phyloP scores from a whole-genome alignment of 192 early-diverging fungal genomes.

The Entrophospora sp. region DNA sequence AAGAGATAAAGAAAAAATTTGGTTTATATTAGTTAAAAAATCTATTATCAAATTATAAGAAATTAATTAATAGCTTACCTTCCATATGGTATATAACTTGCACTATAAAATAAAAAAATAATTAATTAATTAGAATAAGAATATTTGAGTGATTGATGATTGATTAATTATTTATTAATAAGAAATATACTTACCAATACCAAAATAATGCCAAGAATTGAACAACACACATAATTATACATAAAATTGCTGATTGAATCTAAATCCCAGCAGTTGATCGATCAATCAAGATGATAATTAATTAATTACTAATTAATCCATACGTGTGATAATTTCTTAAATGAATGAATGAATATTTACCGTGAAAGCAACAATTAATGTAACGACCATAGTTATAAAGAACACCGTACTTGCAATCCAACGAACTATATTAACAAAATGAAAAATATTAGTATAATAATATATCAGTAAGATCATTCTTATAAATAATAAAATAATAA shows the following conservation, averaged over 20 bases:
- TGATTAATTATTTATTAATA: neutral
- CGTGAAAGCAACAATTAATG: slow-evolving; percentile 67
- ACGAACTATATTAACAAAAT: slow-evolving; percentile 56
- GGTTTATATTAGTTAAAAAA: neutral
- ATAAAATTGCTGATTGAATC: slow-evolving; percentile 55
- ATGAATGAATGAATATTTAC: slow-evolving; percentile 24
- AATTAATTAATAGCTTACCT: slow-evolving; percentile 40
- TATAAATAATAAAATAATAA: neutral
- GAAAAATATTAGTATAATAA: slow-evolving; percentile 21
- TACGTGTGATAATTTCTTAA: neutral
- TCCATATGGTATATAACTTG: slow-evolving; percentile 91
- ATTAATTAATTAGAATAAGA: neutral
- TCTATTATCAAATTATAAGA: slow-evolving; percentile 21
- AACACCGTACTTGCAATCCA: slow-evolving; percentile 69
- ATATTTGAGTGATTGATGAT: neutral
- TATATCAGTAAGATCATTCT: slow-evolving; percentile 18
- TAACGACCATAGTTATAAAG: slow-evolving; percentile 54
- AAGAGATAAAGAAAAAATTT: neutral
- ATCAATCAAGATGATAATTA: slow-evolving; percentile 1
- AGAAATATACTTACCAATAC: slow-evolving; percentile 47
- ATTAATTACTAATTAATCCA: slow-evolving; percentile 15
- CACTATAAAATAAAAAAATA: slow-evolving; percentile 42
- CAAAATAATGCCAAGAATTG: slow-evolving; percentile 88
- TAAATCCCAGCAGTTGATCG: too few relatives aligned
- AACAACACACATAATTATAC: slow-evolving; percentile 70